Base-by-base conservation (phyloP, 2,329 filamentous ascomycete genomes). In the Aspergillus proliferans region DNA sequence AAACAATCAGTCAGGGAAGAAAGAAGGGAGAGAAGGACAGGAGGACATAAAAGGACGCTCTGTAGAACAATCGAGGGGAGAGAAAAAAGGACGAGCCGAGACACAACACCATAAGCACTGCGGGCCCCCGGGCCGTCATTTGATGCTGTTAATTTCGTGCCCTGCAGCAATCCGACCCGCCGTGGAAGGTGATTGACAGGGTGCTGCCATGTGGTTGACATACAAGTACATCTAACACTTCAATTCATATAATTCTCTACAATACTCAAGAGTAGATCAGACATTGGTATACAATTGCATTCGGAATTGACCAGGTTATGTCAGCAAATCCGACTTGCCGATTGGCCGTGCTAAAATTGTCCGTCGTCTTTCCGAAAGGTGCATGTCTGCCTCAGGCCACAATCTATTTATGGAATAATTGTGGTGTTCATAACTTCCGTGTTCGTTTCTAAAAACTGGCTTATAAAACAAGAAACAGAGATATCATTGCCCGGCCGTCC, bases 121-220 rank as follows among this genome's bases (percentile, higher is more conserved):
- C 57, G 53, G 57, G 55, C 52, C 57, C 50, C 54, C 52, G 52
- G 47, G 45, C 44, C 45, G 50, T 52, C 52, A 51, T 43, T 39
- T 14, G 19, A 19, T 36, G 34, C 14, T 36, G 26, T 36, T 36
- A 36, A 36, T 36, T 36, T 36, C 14, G n/a, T 36, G 34, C 34
- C 34, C 15, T 36, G 34, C 34, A 36, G 34, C 34, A 36, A 18
- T n/a, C 14, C 15, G 45, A 47, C 45, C 45, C 45, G 39, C 45
- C 39, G n/a, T 36, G 34, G 34, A 36, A 30, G 26, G 2, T 30
- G 26, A 30, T 30, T 30, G 26, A 30, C 26, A 30, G 10, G 26
- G 26, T 30, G 26, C 3, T 36, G 43, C 28, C 43, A 45, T 45
- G 28, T 21, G 44, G 14, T 18, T 43, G 19, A 15, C 10, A 30